Percentiles rank a stretch among this genome's conserved stretches.
Conservation (phyloP, 768 basidiomycete genomes). For the Leccinum obscurum region DNA sequence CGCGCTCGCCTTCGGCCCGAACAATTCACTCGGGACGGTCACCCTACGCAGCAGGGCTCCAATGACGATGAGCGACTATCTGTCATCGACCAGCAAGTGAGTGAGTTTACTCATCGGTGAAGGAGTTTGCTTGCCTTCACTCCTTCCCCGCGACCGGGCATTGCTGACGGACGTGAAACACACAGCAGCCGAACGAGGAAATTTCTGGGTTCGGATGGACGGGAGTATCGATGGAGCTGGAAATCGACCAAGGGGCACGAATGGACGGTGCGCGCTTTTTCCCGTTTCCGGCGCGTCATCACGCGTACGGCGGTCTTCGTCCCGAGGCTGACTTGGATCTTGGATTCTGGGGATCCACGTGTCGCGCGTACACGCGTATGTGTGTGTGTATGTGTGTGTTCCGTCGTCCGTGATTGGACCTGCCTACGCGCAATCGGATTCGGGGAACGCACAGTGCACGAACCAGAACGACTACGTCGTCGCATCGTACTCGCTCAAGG, state of each 20-base stretch:
- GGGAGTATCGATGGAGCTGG: constrained; percentile 63
- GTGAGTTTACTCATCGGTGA: constrained; percentile 2
- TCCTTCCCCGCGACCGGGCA: background rate
- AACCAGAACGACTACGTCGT: constrained; percentile 51
- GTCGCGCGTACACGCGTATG: background rate
- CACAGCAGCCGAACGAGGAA: constrained; percentile 47
- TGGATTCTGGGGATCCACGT: background rate
- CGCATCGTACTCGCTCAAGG: constrained; percentile 60
- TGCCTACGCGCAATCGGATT: background rate
- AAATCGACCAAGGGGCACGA: constrained; percentile 50
- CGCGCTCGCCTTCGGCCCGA: constrained; percentile 51
- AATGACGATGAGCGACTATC: constrained; percentile 53
- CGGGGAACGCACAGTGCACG: constrained; percentile 46
- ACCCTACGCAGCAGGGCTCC: constrained; percentile 38
- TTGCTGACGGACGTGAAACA: background rate
- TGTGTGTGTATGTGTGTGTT: background rate
- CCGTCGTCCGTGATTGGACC: constrained; percentile 1
- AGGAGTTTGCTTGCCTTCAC: background rate
- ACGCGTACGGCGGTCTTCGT: background rate
- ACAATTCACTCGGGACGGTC: constrained; percentile 53
- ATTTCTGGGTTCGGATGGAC: constrained; percentile 59
- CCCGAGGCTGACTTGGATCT: background rate
- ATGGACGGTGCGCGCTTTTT: constrained; percentile 54
- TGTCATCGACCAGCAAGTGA: constrained; percentile 43
- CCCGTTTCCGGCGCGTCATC: background rate